Percentiles rank a stretch among this genome's conserved stretches.
Evolutionary conservation across 2,329 filamentous ascomycete genomes (phyloP).

Genomic region (Monilinia aucupariae): DNA sequence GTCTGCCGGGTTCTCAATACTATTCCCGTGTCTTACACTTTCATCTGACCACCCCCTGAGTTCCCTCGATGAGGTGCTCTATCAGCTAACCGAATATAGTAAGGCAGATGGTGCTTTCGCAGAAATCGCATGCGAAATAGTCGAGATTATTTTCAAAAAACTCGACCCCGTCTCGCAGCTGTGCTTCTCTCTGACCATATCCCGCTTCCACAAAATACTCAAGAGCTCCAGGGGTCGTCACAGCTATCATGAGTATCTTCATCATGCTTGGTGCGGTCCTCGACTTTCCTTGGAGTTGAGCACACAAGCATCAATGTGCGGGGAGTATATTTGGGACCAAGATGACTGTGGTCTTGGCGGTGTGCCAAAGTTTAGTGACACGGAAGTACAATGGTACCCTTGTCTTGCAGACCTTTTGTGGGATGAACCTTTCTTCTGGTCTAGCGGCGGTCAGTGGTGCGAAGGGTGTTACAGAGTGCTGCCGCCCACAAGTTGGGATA

Average conservation of each 20-base stretch:
- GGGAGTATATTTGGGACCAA: background rate
- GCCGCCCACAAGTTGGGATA: background rate
- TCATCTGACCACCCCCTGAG: too few species aligned
- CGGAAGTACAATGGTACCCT: background rate
- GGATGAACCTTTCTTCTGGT: background rate
- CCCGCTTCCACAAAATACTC: background rate
- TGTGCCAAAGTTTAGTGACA: background rate
- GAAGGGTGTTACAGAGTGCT: background rate
- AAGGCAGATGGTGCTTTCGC: background rate
- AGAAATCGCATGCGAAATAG: background rate
- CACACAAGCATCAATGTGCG: background rate
- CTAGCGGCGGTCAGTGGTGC: background rate
- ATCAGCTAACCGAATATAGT: background rate
- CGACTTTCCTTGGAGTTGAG: background rate
- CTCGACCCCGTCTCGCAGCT: background rate
- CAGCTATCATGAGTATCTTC: background rate
- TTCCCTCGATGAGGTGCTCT: background rate
- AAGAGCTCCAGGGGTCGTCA: background rate
- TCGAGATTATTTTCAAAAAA: background rate
- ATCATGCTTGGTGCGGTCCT: background rate
- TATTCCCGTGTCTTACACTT: background rate
- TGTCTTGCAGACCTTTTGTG: background rate
- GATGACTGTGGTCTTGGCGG: background rate
- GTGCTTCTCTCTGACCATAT: background rate
- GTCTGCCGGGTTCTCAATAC: too few species aligned